Percentiles rank a stretch among this genome's conserved stretches.
Conservation (phyloP, 495 filamentous ascomycete species). For the Penicillium herquei region DNA sequence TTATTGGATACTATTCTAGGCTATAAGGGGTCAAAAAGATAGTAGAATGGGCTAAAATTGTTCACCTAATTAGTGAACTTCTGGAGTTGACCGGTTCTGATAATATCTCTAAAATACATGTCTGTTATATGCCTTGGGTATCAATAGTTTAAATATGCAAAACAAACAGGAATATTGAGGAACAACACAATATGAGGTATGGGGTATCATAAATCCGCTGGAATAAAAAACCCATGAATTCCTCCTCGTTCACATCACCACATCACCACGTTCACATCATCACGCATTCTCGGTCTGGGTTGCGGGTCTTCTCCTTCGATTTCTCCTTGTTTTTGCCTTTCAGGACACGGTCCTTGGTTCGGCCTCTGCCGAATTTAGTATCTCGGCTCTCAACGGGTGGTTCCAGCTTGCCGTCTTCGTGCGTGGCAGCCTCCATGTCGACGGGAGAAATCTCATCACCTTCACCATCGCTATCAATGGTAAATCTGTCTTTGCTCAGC, state of each 20-base stretch:
- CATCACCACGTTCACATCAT: slow-evolving; percentile 51
- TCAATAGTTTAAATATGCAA: slow-evolving; percentile 19
- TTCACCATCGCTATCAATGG: slow-evolving; percentile 34
- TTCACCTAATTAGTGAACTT: too few species aligned
- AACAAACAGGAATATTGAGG: slow-evolving; percentile 1
- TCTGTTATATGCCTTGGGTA: slow-evolving; percentile 23
- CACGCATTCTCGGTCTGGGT: slow-evolving; percentile 70
- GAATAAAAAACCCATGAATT: neutral
- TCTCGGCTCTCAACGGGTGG: slow-evolving; percentile 28
- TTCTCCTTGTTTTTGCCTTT: slow-evolving; percentile 40
- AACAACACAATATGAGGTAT: slow-evolving; percentile 30
- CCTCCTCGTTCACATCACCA: slow-evolving; percentile 46
- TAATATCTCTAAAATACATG: neutral
- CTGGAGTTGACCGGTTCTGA: too few species aligned
- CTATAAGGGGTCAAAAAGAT: too few species aligned
- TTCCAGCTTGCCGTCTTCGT: slow-evolving; percentile 27
- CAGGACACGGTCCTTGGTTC: slow-evolving; percentile 21
- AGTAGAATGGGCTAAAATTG: too few species aligned
- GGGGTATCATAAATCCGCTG: slow-evolving; percentile 14
- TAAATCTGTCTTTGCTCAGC: slow-evolving; percentile 42
- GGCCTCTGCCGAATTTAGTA: slow-evolving; percentile 26
- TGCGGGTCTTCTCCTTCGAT: slow-evolving; percentile 45
- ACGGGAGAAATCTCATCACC: slow-evolving; percentile 24
- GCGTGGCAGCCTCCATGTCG: slow-evolving; percentile 27
- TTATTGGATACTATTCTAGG: too few species aligned